Conservation (phyloP, 768 basidiomycete genomes). For the Tulasnella sp. region DNA sequence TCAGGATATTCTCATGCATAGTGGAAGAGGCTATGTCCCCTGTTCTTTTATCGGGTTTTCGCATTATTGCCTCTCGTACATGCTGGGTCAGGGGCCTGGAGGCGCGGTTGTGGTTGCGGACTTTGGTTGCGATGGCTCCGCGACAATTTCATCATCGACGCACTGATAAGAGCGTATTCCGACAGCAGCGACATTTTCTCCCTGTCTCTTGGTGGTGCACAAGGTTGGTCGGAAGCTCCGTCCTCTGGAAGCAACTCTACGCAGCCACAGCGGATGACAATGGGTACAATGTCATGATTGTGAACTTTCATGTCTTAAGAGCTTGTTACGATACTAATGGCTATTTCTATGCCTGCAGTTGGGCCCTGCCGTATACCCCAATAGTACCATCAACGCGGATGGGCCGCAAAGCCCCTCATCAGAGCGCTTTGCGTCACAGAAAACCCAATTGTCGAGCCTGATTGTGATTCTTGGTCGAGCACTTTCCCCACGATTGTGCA, state of each 20-base stretch:
- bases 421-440: constrained; percentile 34
- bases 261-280: not conserved
- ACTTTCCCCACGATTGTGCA: constrained; percentile 27
- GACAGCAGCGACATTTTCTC: constrained; percentile 14
- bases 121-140: constrained; percentile 13
- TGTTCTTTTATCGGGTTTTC: too few species aligned
- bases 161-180: constrained; percentile 10
- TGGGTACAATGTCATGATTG: constrained; percentile 4
- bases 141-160: constrained; percentile 9
- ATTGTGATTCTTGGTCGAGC: constrained; percentile 37
- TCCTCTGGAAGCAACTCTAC: not conserved
- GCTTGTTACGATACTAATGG: not conserved
- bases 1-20: too few species aligned
- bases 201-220: constrained; percentile 11
- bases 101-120: too few species aligned
- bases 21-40: too few species aligned
- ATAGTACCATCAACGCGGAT: constrained; percentile 1
- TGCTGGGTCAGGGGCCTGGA: too few species aligned
- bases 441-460: constrained; percentile 30
- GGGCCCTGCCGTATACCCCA: not conserved
- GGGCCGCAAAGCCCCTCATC: constrained; percentile 6
- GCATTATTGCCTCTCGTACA: too few species aligned
- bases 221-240: constrained; percentile 3
- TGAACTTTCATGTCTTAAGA: not conserved
- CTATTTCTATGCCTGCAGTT: not conserved